Conservation (phyloP, 768 basidiomycete species). For the Suillus decipiens region DNA sequence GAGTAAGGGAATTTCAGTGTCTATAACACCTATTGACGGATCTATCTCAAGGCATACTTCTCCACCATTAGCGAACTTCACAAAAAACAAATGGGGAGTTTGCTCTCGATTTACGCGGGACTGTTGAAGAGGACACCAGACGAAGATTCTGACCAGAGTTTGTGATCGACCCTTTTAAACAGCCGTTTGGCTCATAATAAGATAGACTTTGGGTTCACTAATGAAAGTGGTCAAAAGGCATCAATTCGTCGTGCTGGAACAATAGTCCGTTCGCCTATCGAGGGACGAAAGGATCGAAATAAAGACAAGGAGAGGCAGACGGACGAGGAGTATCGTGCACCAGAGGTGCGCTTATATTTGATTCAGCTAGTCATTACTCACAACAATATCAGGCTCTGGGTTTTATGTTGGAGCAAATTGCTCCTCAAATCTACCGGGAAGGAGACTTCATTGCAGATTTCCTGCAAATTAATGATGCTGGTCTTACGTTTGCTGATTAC, state of each 20-base stretch:
- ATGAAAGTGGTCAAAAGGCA: slow-evolving; percentile 45
- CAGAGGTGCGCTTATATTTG: slow-evolving; percentile 55
- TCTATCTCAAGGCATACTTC: slow-evolving; percentile 77
- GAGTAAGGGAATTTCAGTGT: slow-evolving; percentile 51
- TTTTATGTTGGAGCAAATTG: slow-evolving; percentile 73
- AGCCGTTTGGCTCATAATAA: slow-evolving; percentile 4
- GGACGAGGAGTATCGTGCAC: slow-evolving; percentile 65
- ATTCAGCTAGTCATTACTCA: neutral
- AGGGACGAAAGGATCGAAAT: slow-evolving; percentile 42
- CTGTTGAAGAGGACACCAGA: slow-evolving; percentile 67
- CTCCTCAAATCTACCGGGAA: slow-evolving; percentile 76
- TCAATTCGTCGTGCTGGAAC: slow-evolving; percentile 84
- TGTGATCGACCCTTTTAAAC: slow-evolving; percentile 12
- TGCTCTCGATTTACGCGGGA: slow-evolving; percentile 59
- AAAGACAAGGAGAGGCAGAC: slow-evolving; percentile 53
- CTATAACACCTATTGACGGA: neutral
- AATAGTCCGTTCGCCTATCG: slow-evolving; percentile 76
- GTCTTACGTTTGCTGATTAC: slow-evolving; percentile 93
- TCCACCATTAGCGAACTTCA: slow-evolving; percentile 84
- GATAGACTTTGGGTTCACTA: slow-evolving; percentile 44
- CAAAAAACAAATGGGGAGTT: slow-evolving; percentile 72
- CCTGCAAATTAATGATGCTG: slow-evolving; percentile 86
- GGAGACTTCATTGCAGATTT: slow-evolving; percentile 90
- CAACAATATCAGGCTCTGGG: slow-evolving; percentile 63
- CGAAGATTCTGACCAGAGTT: slow-evolving; percentile 77